Evolutionary conservation across 2,329 filamentous ascomycete species (phyloP), one percentile per base, ranked within the genome.

Genomic region (Arthrobotrys iridis): DNA sequence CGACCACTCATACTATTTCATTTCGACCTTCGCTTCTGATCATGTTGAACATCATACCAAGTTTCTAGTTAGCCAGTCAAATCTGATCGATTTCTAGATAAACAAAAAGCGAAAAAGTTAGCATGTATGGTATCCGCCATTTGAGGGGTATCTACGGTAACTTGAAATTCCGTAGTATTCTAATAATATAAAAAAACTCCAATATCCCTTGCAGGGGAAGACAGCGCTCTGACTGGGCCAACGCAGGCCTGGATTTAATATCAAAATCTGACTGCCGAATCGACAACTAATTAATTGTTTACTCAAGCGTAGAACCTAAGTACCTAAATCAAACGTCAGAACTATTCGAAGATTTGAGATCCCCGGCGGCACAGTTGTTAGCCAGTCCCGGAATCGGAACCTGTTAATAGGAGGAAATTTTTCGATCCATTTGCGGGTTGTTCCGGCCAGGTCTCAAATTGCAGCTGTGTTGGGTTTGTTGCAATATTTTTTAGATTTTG

Each of bases 1-100:
- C 81, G 95, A 99, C 82, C 95, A 99, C 84, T 96, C 93, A 77
- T 99, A 99, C 85, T 99, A 89, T 84, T 97, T 97, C 83, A 96
- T 99, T 85, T 90, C 93, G 35, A 89, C 89, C 13, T 99, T 99
- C 82, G 88, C 90, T 45, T 90, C 92, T 80, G 93, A 98, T 79
- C 95, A 99, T 83, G 87, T 98, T 78, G 90, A 92, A 80, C 93
- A 96, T 84, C 93, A 93, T 74, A 94, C 93, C 78, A 97, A 95
- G 85, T 90, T 93, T 81, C 84, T 97, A 22, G 37, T 67, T 6
- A 67, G 46, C 41, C 70, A 74, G 28, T 35, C 22, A 4, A 26
- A 66, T 55, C 20, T 74, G 28, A 74, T 74, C 10, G 62, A 67
- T 40, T 35, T 74, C 8, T 71, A 65, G 35, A 43, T 26, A 6